Evolutionary conservation across 306 rosid species (phyloP), one percentile per base, ranked within the genome.

Genomic region (Astragalus glycyphyllos): DNA sequence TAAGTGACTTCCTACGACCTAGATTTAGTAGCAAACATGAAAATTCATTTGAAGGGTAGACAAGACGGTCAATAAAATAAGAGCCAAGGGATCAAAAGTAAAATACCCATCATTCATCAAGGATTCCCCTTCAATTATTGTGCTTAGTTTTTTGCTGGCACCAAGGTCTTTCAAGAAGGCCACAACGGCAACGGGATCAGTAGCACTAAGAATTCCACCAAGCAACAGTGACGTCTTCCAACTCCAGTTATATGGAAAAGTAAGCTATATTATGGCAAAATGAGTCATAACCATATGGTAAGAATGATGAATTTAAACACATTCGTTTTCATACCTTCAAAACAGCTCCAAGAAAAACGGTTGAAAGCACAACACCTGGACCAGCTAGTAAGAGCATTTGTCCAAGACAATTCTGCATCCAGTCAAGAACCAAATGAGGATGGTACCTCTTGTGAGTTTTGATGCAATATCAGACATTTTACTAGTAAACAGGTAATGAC

Each of bases 111-210:
- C 97, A 81, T 94, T 94, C 98, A 94, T 94, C 91, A 91, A 79
- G 78, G 98, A 94, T 74, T 94, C 98, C 77, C 97, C 97, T 87
- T 94, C 97, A 71, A 94, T 86, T 83, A 91, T 89, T 7, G 98
- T 94, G 80, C 87, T 90, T 84, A 94, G 70, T 74, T 94, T 94
- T 79, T 94, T 94, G 86, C 97, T 90, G 45, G 97, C 97, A 74
- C 98, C 98, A 45, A 94, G 97, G 15, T 94, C 97, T 75, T 87
- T 94, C 81, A 94, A 77, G 66, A 94, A 79, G 72, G 97, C 98
- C 69, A 94, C 97, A 74, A 94, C 97, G 63, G 98, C 98, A 65
- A 94, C 98, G 23, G 98, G 98, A 83, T 90, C 98, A 16, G 98
- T 94, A 68, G 98, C 98, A 69, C 98, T 90, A 70, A 90, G 70